These are phyloP conservation scores for Lasiosphaeria miniovina DNA, from an alignment of 495 filamentous ascomycete species.

Conservation along the genomic window DNA sequence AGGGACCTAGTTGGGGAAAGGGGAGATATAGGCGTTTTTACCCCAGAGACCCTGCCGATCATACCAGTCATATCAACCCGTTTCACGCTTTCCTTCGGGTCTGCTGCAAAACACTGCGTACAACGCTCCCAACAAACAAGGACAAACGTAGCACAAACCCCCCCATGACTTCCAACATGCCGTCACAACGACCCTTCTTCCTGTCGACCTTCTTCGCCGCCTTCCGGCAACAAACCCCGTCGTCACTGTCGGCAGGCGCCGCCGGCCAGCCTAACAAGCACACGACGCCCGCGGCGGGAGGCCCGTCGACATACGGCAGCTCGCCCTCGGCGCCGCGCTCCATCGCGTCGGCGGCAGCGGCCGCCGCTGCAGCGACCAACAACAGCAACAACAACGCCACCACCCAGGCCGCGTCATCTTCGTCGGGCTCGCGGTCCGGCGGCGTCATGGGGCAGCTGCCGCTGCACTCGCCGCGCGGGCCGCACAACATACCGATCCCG, in stretches of 20 bases:
- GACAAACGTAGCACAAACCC: background rate
- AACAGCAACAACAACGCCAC: background rate
- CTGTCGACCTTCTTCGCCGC: conserved; percentile 82
- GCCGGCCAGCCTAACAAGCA: conserved; percentile 44
- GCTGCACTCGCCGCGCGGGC: conserved; percentile 40
- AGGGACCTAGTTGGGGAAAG: background rate
- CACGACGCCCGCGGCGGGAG: conserved; percentile 32
- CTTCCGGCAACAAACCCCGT: conserved; percentile 56
- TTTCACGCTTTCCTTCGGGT: too few relatives aligned
- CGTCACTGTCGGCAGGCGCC: conserved; percentile 32
- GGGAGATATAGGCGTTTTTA: background rate
- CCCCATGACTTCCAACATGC: conserved; percentile 39
- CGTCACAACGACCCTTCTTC: conserved; percentile 77
- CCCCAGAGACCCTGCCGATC: background rate
- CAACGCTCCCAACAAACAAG: too few relatives aligned
- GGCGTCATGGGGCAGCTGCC: conserved; percentile 44
- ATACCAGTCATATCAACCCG: background rate
- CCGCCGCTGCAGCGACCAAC: background rate
- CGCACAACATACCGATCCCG: conserved; percentile 41
- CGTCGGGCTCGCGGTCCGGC: conserved; percentile 34
- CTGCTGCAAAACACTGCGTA: too few relatives aligned
- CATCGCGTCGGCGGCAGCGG: conserved; percentile 22
- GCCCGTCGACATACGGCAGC: conserved; percentile 19
- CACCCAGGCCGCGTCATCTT: conserved; percentile 27
- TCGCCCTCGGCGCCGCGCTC: conserved; percentile 29